A percentile compares a stretch with the other conserved stretches of the same genome.
Evolutionary conservation across 1,139 yeast species (phyloP).

Genomic region (Debaryomycetaceae sp.): DNA sequence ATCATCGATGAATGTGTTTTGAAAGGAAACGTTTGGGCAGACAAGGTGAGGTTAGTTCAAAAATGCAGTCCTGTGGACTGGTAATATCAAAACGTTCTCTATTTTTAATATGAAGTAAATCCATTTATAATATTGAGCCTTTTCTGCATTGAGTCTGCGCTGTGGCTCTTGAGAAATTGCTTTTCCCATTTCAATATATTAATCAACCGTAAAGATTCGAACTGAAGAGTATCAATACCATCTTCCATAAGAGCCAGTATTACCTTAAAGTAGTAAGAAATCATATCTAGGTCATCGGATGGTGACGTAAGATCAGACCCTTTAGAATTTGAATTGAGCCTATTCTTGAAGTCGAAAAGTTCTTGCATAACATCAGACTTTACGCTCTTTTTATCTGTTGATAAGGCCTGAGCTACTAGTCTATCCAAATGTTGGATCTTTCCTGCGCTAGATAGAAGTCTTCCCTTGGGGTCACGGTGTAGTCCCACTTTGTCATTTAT

Average conservation of each 20-base stretch:
- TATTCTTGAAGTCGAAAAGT: background rate
- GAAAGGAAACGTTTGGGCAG: constrained; percentile 69
- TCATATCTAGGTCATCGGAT: constrained; percentile 17
- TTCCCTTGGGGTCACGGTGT: constrained; percentile 51
- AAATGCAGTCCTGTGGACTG: constrained; percentile 52
- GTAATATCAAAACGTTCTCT: constrained; percentile 24
- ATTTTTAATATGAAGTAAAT: constrained; percentile 15
- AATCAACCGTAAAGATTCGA: constrained; percentile 52
- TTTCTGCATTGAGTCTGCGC: constrained; percentile 44
- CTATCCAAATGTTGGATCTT: constrained; percentile 41
- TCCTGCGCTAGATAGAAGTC: constrained; percentile 53
- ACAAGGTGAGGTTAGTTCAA: constrained; percentile 61
- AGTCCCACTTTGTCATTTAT: constrained; percentile 52
- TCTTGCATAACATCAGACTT: constrained; percentile 3
- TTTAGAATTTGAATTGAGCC: no score
- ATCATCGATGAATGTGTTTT: constrained; percentile 72
- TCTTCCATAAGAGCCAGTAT: constrained; percentile 48
- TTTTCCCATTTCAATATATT: constrained; percentile 39
- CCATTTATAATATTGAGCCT: constrained; percentile 47
- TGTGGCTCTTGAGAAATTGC: constrained; percentile 26
- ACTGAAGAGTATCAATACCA: constrained; percentile 42
- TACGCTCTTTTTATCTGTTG: background rate
- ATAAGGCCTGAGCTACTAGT: constrained; percentile 7
- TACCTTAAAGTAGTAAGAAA: constrained; percentile 47
- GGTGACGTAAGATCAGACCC: background rate